These are phyloP conservation scores for Colletotrichum sp. DNA, from an alignment of 2,329 filamentous ascomycete species.

Conservation along the genomic window DNA sequence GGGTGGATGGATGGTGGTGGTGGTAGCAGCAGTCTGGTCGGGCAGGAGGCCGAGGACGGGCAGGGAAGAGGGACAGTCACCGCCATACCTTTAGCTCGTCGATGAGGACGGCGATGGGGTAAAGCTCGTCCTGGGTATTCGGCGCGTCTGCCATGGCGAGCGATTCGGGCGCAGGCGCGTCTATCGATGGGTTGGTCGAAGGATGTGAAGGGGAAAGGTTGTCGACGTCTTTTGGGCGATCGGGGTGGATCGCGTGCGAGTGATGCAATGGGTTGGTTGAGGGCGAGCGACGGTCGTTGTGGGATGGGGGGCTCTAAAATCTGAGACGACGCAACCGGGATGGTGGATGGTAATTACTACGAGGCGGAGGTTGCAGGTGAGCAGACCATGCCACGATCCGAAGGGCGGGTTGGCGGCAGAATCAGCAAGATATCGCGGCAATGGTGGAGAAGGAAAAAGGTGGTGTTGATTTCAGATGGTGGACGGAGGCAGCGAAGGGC, in stretches of 20 bases:
- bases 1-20: constrained; percentile 21
- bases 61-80: constrained; percentile 11
- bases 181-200: constrained; percentile 20
- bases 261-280: constrained; percentile 31
- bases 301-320: constrained; percentile 21
- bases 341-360: constrained; percentile 11
- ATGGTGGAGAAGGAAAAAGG: constrained; percentile 8
- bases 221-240: constrained; percentile 22
- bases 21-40: neutral
- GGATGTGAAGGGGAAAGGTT: constrained; percentile 1
- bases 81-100: constrained; percentile 93
- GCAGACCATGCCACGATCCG: constrained; percentile 21
- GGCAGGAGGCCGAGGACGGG: neutral
- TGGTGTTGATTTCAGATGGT: constrained; percentile 17
- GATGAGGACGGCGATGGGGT: constrained; percentile 99
- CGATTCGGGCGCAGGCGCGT: constrained; percentile 36
- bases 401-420: constrained; percentile 8
- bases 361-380: constrained; percentile 6
- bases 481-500: constrained; percentile 6
- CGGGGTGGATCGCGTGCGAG: constrained; percentile 31
- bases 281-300: constrained; percentile 21
- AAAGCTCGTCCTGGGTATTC: constrained; percentile 96
- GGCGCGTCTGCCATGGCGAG: constrained; percentile 85
- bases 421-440: constrained; percentile 10
- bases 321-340: constrained; percentile 21